phyloP scores from a whole-genome alignment of 805 yeast genomes.

The Saturnispora ahearnii region DNA sequence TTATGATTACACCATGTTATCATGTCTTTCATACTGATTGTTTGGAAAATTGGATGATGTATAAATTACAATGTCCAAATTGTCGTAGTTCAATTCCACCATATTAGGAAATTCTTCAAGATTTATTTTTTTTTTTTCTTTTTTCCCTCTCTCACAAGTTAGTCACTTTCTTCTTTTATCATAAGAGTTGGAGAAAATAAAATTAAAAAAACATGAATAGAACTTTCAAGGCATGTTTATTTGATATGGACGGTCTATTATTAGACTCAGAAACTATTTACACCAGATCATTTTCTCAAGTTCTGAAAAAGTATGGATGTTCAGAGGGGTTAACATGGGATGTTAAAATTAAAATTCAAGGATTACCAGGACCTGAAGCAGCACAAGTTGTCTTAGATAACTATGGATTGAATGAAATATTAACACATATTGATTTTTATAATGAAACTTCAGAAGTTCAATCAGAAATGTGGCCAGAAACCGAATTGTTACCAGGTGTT shows the following conservation, averaged over 20 bases:
- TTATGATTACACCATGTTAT: slow-evolving; percentile 85
- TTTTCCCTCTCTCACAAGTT: neutral
- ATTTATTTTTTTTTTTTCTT: neutral
- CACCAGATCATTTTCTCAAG: slow-evolving; percentile 64
- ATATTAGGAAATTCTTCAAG: slow-evolving; percentile 7
- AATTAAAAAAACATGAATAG: slow-evolving; percentile 3
- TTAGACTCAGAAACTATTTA: slow-evolving; percentile 89
- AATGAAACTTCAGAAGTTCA: slow-evolving; percentile 46
- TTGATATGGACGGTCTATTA: slow-evolving; percentile 91
- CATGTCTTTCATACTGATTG: slow-evolving; percentile 90
- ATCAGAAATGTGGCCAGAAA: slow-evolving; percentile 48
- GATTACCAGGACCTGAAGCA: slow-evolving; percentile 80
- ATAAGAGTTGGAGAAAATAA: neutral
- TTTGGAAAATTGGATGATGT: slow-evolving; percentile 87
- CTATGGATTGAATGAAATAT: slow-evolving; percentile 48
- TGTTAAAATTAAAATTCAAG: slow-evolving; percentile 78
- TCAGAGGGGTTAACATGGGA: slow-evolving; percentile 81
- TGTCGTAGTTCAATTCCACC: slow-evolving; percentile 86
- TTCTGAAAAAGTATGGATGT: slow-evolving; percentile 48
- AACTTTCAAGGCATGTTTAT: slow-evolving; percentile 24
- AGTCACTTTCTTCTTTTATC: neutral
- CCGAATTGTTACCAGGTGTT: slow-evolving; percentile 79
- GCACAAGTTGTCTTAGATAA: slow-evolving; percentile 55
- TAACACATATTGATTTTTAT: slow-evolving; percentile 56
- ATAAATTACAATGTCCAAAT: slow-evolving; percentile 88